A percentile compares a stretch with the other conserved stretches of the same genome.
Evolutionary conservation across 805 yeast genomes (phyloP).

Genomic region (Saccharomycopsis javanensis): DNA sequence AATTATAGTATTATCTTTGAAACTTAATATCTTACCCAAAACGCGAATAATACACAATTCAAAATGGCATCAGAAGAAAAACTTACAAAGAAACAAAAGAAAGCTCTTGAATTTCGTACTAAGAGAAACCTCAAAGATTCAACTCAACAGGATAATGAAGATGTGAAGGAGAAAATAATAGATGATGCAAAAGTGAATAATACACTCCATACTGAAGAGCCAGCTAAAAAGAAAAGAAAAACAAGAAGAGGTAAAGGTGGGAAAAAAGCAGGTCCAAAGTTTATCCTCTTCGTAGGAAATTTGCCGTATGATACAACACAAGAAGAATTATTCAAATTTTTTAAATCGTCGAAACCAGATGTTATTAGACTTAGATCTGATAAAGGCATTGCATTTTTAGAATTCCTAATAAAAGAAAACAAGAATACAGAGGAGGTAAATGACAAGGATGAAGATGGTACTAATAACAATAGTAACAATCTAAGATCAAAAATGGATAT

Average conservation of each 20-base stretch:
- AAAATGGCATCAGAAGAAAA: slow-evolving; percentile 26
- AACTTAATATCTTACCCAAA: no score
- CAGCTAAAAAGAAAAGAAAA: slow-evolving; percentile 53
- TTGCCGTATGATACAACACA: slow-evolving; percentile 64
- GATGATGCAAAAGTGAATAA: slow-evolving; percentile 22
- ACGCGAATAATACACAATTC: slow-evolving; percentile 9
- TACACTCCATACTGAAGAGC: slow-evolving; percentile 22
- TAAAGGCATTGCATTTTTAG: slow-evolving; percentile 88
- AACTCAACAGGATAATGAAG: slow-evolving; percentile 27
- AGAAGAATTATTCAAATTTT: slow-evolving; percentile 57
- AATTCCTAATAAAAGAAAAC: slow-evolving; percentile 35
- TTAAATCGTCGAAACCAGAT: slow-evolving; percentile 65
- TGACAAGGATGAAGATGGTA: slow-evolving; percentile 35
- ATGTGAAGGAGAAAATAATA: slow-evolving; percentile 26
- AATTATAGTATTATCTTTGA: no score
- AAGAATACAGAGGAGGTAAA: slow-evolving; percentile 32
- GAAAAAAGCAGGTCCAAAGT: slow-evolving; percentile 55
- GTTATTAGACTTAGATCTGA: slow-evolving; percentile 68
- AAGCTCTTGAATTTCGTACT: slow-evolving; percentile 49
- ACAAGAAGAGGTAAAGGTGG: slow-evolving; percentile 74
- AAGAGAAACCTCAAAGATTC: slow-evolving; percentile 32
- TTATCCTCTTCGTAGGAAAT: slow-evolving; percentile 83
- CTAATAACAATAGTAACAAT: no score
- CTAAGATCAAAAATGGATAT: slow-evolving; percentile 51
- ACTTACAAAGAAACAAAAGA: slow-evolving; percentile 55